phyloP scores from a whole-genome alignment of 2,329 filamentous ascomycete species.

The Penicillium sp. region DNA sequence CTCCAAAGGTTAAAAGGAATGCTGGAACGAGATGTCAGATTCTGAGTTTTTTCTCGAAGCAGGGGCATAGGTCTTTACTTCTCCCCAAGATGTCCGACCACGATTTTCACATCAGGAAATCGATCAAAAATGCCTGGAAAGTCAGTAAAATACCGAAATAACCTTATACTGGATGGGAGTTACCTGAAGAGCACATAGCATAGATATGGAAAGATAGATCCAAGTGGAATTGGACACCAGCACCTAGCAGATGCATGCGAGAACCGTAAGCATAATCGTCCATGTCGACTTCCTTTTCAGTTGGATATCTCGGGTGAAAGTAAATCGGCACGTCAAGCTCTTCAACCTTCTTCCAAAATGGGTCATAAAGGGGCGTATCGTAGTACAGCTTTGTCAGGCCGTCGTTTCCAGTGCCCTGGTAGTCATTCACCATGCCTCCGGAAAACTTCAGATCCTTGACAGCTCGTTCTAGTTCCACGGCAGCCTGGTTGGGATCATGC shows the following conservation, averaged over 20 bases:
- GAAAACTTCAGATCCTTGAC: constrained; percentile 60
- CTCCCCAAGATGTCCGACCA: constrained; percentile 48
- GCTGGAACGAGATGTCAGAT: too few relatives aligned
- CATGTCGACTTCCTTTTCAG: neutral
- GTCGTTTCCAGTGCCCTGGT: neutral
- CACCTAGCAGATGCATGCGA: neutral
- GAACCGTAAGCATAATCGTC: neutral
- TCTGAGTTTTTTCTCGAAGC: too few relatives aligned
- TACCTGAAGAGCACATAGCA: neutral
- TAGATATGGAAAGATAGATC: neutral
- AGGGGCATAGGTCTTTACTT: constrained; percentile 21
- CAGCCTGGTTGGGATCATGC: constrained; percentile 35
- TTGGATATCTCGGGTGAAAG: constrained; percentile 4
- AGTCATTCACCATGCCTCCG: constrained; percentile 47
- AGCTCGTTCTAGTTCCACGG: constrained; percentile 38
- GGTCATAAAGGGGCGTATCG: neutral
- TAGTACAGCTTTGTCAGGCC: neutral
- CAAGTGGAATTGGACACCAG: neutral
- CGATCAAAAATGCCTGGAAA: constrained; percentile 45
- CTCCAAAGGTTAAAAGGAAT: constrained; percentile 49
- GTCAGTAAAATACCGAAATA: neutral
- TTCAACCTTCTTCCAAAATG: constrained; percentile 1
- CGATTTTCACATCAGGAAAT: constrained; percentile 44
- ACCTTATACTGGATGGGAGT: neutral
- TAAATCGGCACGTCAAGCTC: constrained; percentile 9